phyloP scores from a whole-genome alignment of 2,329 filamentous ascomycete species.

The Plectosphaerella plurivora region DNA sequence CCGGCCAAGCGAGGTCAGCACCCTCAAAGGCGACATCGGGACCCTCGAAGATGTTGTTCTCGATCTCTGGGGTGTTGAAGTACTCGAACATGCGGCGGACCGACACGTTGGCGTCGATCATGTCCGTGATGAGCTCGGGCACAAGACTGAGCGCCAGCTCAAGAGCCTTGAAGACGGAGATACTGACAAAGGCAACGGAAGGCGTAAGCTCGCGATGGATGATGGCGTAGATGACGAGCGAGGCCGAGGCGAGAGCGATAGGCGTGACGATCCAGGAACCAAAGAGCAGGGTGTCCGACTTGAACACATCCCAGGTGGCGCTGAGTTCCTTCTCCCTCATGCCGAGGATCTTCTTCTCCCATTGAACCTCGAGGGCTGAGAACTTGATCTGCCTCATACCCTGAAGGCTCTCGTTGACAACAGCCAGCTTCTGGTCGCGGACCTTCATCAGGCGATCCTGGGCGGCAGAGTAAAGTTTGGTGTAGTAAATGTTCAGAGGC shows the following conservation, averaged over 20 bases:
- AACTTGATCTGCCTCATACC: slow-evolving; percentile 86
- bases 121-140: slow-evolving; percentile 67
- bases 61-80: slow-evolving; percentile 61
- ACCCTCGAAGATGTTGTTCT: slow-evolving; percentile 46
- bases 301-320: slow-evolving; percentile 63
- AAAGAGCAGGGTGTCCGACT: slow-evolving; percentile 57
- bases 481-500: slow-evolving; percentile 64
- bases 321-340: slow-evolving; percentile 62
- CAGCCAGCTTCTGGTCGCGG: slow-evolving; percentile 68
- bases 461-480: slow-evolving; percentile 58
- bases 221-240: slow-evolving; percentile 63
- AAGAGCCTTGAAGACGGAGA: slow-evolving; percentile 69
- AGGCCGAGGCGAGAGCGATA: slow-evolving; percentile 67
- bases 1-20: slow-evolving; percentile 71
- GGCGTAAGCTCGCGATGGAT: slow-evolving; percentile 60
- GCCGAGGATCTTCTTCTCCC: slow-evolving; percentile 64
- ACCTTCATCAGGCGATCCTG: slow-evolving; percentile 72
- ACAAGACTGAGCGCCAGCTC: slow-evolving; percentile 67
- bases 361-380: slow-evolving; percentile 68
- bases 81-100: slow-evolving; percentile 68
- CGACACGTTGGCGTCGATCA: slow-evolving; percentile 70
- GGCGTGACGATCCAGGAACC: slow-evolving; percentile 71
- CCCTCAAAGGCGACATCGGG: slow-evolving; percentile 61
- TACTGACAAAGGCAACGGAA: slow-evolving; percentile 74
- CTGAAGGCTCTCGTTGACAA: slow-evolving; percentile 72